Conservation (phyloP, 352 stramenopile genomes). For the Pythium volutum region DNA sequence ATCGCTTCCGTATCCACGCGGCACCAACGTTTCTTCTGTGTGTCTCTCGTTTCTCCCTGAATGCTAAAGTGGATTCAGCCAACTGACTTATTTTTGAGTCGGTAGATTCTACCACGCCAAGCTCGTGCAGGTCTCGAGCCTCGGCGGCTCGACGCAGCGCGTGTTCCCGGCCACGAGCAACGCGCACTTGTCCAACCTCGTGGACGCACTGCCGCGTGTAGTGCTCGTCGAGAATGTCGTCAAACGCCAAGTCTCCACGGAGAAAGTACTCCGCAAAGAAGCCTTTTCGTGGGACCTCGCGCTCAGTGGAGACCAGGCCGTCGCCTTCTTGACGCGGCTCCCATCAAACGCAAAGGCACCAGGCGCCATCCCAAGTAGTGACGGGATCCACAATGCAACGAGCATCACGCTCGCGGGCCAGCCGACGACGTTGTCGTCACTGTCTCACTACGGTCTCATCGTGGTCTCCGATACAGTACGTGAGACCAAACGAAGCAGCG, state of each 20-base stretch:
- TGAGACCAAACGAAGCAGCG: background rate
- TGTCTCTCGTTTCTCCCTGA: background rate
- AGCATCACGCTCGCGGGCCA: slow-evolving; percentile 3
- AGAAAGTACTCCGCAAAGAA: slow-evolving; percentile 62
- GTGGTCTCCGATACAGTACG: slow-evolving; percentile 54
- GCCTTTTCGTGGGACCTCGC: slow-evolving; percentile 69
- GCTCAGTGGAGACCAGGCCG: slow-evolving; percentile 52
- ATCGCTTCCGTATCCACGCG: slow-evolving; percentile 69
- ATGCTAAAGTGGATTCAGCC: too few species aligned
- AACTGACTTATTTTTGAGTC: background rate
- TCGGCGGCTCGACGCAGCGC: slow-evolving; percentile 50
- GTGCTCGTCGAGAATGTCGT: slow-evolving; percentile 52
- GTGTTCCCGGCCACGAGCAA: slow-evolving; percentile 61
- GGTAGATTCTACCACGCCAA: slow-evolving; percentile 58
- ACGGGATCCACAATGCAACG: background rate
- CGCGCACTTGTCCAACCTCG: slow-evolving; percentile 46
- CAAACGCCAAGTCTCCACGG: slow-evolving; percentile 55
- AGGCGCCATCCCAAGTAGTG: background rate
- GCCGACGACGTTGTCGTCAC: background rate
- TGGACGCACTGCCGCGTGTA: slow-evolving; percentile 58
- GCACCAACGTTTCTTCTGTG: slow-evolving; percentile 77
- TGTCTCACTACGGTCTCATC: slow-evolving; percentile 42
- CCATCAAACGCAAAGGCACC: slow-evolving; percentile 13
- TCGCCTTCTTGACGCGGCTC: slow-evolving; percentile 42
- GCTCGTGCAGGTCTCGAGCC: slow-evolving; percentile 57